Base-by-base conservation (phyloP, 2,329 filamentous ascomycete species). In the Cadophora malorum region DNA sequence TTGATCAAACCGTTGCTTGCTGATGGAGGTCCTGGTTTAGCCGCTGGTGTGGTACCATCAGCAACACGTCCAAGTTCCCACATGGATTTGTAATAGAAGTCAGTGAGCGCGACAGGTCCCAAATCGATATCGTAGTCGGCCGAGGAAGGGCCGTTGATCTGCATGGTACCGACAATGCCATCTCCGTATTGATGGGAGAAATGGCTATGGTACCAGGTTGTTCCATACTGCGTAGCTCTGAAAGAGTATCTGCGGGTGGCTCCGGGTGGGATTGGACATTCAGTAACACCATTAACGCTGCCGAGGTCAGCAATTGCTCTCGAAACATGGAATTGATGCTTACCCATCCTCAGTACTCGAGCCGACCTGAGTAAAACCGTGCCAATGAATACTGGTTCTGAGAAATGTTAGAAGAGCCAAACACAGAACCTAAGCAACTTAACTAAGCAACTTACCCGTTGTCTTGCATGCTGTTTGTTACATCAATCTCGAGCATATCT, bases 221-320 rank as follows among this genome's bases (percentile, higher is more conserved):
- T 79, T 7, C 88, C 84, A 75, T 86, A 72, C 59, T 72, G 70
- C 3, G 70, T 72, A 28, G 72, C 72, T 56, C 63, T 68, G 56
- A 74, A 76, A n/a, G 61, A 69, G 53, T 76, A 76, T 12, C 58
- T 70, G 9, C 68, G 65, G 4, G 66, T 66, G n/a, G 64, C 47
- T 60, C 71, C 84, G 0, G 85, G 83, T 0, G 85, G 79, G 67
- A 91, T 86, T 2, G 90, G 89, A 71, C 90, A 93, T 76, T 93
- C 88, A 3, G 83, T 84, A 21, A 86, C 75, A n/a, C 83, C 81
- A 53, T 78, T 79, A 0, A 79, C 79, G 8, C 82, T 81, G 67
- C 82, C 79, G 71, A 78, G 76, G 10, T 77, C 74, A 53, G 78
- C 76, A 6, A 75, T 75, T 19, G 78, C 6, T 78, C 1, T 81